Conservation (phyloP, 148 eudicot species). For the Arctostaphylos glauca region DNA sequence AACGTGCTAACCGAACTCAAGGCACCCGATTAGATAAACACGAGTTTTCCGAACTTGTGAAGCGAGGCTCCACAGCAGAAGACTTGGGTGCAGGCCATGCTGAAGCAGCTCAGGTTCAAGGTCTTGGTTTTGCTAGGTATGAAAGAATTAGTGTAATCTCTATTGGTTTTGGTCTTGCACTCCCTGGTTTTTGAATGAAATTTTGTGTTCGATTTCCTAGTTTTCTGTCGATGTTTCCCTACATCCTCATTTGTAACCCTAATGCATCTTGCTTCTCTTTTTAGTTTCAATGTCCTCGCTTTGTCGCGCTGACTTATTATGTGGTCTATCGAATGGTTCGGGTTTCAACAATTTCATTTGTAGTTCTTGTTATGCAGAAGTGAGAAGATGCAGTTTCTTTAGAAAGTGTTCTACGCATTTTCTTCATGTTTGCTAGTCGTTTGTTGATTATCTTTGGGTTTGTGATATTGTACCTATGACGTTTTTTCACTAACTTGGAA, state of each 20-base stretch:
- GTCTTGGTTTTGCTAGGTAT: slow-evolving; percentile 92
- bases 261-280: neutral
- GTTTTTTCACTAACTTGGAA: neutral
- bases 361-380: neutral
- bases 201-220: neutral
- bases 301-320: neutral
- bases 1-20: slow-evolving; percentile 62
- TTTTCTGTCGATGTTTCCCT: neutral
- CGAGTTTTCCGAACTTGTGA: slow-evolving; percentile 84
- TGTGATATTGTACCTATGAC: neutral
- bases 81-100: slow-evolving; percentile 98
- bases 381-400: neutral
- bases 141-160: neutral
- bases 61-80: slow-evolving; percentile 95
- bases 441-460: neutral
- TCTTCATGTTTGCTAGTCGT: neutral
- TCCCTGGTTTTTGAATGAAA: neutral
- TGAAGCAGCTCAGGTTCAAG: slow-evolving; percentile 90
- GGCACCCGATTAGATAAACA: slow-evolving; percentile 89
- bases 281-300: neutral
- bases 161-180: neutral
- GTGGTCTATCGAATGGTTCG: neutral
- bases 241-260: neutral
- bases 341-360: neutral
- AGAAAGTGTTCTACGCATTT: neutral